These are phyloP conservation scores for Trametes villosa DNA, from an alignment of 768 basidiomycete species.

Conservation along the genomic window DNA sequence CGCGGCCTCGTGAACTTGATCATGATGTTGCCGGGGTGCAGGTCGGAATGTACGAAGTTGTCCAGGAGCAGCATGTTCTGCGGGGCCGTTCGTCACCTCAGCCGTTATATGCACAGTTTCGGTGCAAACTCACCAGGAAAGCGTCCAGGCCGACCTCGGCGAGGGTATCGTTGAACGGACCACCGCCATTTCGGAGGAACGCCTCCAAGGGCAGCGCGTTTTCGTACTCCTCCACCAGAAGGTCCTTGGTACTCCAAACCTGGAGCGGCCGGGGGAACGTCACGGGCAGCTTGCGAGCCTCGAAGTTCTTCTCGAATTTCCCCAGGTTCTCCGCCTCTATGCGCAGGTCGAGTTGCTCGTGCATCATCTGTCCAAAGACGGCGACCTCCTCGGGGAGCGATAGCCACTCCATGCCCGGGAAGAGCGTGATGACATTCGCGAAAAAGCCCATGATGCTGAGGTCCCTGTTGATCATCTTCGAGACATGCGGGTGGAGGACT, in stretches of 20 bases:
- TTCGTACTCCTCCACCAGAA: conserved; percentile 92
- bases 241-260: conserved; percentile 77
- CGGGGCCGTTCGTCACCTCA: conserved; percentile 7
- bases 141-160: conserved; percentile 95
- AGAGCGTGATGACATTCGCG: conserved; percentile 69
- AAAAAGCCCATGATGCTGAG: conserved; percentile 96
- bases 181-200: conserved; percentile 90
- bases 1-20: conserved; percentile 91
- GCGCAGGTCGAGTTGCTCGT: conserved; percentile 88
- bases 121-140: conserved; percentile 69
- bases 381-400: conserved; percentile 94
- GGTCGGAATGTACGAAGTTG: conserved; percentile 94
- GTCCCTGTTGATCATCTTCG: conserved; percentile 84
- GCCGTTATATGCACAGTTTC: neutral
- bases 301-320: conserved; percentile 87
- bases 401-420: conserved; percentile 97
- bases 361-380: conserved; percentile 97
- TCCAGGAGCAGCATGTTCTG: conserved; percentile 98
- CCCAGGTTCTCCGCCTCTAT: conserved; percentile 88
- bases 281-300: conserved; percentile 75
- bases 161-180: conserved; percentile 85
- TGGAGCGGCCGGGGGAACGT: conserved; percentile 89
- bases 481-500: conserved; percentile 87
- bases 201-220: conserved; percentile 88
- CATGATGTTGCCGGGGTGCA: conserved; percentile 96